Evolutionary conservation across 1,139 yeast species (phyloP), one percentile per base, ranked within the genome.

Genomic region (Geotrichum carabidarum): DNA sequence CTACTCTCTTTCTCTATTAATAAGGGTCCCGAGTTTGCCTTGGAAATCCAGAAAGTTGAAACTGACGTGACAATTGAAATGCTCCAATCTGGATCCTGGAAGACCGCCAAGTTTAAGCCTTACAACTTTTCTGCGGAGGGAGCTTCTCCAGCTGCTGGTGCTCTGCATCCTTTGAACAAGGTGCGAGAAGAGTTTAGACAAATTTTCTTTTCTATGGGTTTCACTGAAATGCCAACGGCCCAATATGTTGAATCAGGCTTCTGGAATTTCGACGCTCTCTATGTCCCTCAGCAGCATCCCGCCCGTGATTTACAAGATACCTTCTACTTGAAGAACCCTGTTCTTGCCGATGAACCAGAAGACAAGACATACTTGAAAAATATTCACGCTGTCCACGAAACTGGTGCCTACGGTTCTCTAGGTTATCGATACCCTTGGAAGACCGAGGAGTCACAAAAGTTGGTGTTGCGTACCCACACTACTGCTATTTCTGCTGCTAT

Each of bases 341-440:
- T 74, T 50, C 75, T 72, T 60, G 95, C 96, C 52, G 84, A 83
- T 58, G 76, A 79, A 64, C 98, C 98, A 50, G 83, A 82, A 62
- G 98, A 93, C 71, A 77, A 78, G 68, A 73, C 75, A 65, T 93
- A 85, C 74, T 80, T 90, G 81, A 78, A 83, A 49, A 86, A 87
- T 68, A 82, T 88, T 63, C 84, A 83, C 65, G 78, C 79, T 54
- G 97, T 87, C 45, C 99, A 93, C 71, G 84, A 93, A 76, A 79
- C 80, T 38, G 98, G 98, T 63, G 88, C 86, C 62, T 91, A 77
- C 68, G 99, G 96, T 36, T 90, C 98, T 37, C 86, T 93, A 62
- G 99, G 99, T 63, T 94, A 94, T 79, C 83, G 99, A 76, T 94
- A 94, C 75, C 95, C 96, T 60, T 93, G 99, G 99, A 87, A 83